These are phyloP conservation scores for Trematosphaeria pertusa DNA, from an alignment of 2,329 filamentous ascomycete genomes.

Conservation along the genomic window DNA sequence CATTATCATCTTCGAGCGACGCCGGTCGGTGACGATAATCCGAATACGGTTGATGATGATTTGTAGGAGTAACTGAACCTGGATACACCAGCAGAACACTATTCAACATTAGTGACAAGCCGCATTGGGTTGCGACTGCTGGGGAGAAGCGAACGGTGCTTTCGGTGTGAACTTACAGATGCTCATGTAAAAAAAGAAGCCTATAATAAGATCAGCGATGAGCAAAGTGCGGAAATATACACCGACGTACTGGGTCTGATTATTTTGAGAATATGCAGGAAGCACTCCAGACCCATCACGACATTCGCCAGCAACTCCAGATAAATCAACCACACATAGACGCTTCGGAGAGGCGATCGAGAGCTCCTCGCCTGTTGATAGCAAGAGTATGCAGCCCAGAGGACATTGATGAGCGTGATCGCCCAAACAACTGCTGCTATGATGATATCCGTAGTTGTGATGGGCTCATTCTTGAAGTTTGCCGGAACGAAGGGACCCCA, in stretches of 20 bases:
- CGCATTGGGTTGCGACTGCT: neutral
- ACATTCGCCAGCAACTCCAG: slow-evolving; percentile 53
- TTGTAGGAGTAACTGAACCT: slow-evolving; percentile 48
- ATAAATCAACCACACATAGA: slow-evolving; percentile 60
- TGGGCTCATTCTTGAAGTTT: slow-evolving; percentile 31
- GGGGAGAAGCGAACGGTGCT: too few relatives aligned
- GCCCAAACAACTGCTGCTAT: slow-evolving; percentile 40
- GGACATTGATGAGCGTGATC: slow-evolving; percentile 33
- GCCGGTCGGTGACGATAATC: slow-evolving; percentile 43
- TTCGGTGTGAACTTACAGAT: slow-evolving; percentile 27
- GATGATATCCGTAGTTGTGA: slow-evolving; percentile 39
- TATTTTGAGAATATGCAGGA: slow-evolving; percentile 40
- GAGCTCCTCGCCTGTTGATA: slow-evolving; percentile 35
- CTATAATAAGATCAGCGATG: slow-evolving; percentile 18
- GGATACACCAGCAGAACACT: slow-evolving; percentile 49
- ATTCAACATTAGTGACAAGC: slow-evolving; percentile 6
- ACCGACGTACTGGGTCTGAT: slow-evolving; percentile 42
- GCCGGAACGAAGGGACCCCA: slow-evolving; percentile 26
- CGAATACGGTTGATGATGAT: slow-evolving; percentile 52
- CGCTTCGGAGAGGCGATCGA: slow-evolving; percentile 41
- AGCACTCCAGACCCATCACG: slow-evolving; percentile 52
- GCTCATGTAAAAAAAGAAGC: slow-evolving; percentile 43
- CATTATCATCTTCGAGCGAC: slow-evolving; percentile 42
- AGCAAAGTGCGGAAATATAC: neutral
- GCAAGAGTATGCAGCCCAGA: slow-evolving; percentile 43